Conservation (phyloP, 129 eudicot genomes). For the Flaveria linearis region DNA sequence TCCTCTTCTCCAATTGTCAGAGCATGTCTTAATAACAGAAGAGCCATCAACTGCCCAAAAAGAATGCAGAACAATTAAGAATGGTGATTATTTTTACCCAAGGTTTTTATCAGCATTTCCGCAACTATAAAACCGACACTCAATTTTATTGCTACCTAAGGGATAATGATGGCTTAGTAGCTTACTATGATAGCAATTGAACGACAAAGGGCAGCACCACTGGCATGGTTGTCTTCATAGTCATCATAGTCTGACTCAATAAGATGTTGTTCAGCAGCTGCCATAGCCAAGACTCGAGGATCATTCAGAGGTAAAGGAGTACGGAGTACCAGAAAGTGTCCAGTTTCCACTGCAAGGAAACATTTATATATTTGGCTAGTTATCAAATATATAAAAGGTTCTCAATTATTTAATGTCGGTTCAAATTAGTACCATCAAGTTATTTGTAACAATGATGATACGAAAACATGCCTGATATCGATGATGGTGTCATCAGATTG, state of each 20-base stretch:
- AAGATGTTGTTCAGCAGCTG: constrained; percentile 69
- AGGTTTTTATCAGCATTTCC: neutral
- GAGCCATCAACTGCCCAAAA: no score
- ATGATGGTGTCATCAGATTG: constrained; percentile 55
- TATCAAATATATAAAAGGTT: no score
- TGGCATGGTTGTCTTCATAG: constrained; percentile 64
- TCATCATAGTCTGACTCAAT: constrained; percentile 77
- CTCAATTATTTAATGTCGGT: no score
- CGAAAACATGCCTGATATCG: constrained; percentile 62
- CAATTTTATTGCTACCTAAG: neutral
- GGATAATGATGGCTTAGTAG: constrained; percentile 43
- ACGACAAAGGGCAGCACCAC: constrained; percentile 80
- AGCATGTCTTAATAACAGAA: no score
- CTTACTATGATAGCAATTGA: constrained; percentile 83
- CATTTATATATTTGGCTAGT: no score
- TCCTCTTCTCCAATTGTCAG: no score
- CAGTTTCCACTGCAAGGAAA: no score
- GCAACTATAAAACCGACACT: neutral
- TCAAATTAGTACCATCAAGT: no score
- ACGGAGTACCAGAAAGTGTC: no score
- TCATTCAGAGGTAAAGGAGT: no score
- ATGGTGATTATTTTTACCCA: neutral
- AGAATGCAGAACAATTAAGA: neutral
- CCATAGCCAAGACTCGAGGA: constrained; percentile 81
- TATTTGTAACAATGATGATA: constrained; percentile 9